Evolutionary conservation across 306 rosid genomes (phyloP), one percentile per base, ranked within the genome.

Genomic region (Oemleria cerasiformis): DNA sequence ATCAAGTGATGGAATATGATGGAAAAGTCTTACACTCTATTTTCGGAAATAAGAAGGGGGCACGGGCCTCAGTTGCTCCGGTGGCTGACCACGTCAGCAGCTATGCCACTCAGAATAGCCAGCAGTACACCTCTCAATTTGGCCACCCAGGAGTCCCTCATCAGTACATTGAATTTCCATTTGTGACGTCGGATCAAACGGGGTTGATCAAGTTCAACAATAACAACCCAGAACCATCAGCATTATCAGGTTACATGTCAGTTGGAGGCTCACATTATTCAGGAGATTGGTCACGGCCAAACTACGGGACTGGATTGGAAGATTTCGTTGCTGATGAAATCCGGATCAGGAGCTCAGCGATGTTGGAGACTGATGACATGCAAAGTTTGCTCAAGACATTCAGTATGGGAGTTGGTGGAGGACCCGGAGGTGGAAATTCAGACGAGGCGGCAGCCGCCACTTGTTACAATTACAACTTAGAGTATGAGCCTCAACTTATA

Each of bases 291-390:
- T 67, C 86, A 9, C 67, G 80, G 62, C 86, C 81, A 44, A 86
- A 84, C 75, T 79, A 63, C 36, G 93, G 79, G 50, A 85, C 82
- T 50, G 96, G 96, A 53, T 76, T 86, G 61, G 97, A 87, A 67
- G 96, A 88, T 76, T 54, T 84, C 59, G 89, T 91, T 0, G 88
- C 97, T 0, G 96, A 91, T 66, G 92, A 91, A 75, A 83, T 91
- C 76, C 92, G 97, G 25, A 71, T 82, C 38, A 88, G 86, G 83
- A 91, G 97, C 66, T 86, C 96, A 0, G 92, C 87, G 81, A 87
- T 89, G 93, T 70, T 92, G 84, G 97, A 82, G 88, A 61, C 81
- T 68, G 94, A 89, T 80, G 96, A 92, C 65, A 89, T 92, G 96
- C 94, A 89, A 81, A 79, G 92, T 71, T 50, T 92, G 70, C 87